Evolutionary conservation across 345 rosid species (phyloP).

Genomic region (Citrus unshiu): DNA sequence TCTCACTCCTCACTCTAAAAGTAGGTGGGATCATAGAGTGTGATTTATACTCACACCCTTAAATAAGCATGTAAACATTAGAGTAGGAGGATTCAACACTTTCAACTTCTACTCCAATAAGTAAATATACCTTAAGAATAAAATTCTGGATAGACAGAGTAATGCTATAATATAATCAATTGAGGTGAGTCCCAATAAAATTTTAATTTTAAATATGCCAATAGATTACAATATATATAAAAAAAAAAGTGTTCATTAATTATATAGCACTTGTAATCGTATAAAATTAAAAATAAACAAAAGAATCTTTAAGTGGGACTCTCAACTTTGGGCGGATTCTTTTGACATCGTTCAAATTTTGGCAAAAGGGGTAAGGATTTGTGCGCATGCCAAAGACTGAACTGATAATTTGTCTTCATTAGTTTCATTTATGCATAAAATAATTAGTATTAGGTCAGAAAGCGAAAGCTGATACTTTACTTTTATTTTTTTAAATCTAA

Average conservation of each 20-base stretch:
- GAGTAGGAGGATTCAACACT: accelerated
- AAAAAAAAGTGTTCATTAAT: no score
- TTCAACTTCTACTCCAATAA: accelerated
- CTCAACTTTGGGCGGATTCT: not conserved
- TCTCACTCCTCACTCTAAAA: no score
- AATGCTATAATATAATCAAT: no score
- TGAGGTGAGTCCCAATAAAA: no score
- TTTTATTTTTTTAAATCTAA: not conserved
- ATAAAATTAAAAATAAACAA: no score
- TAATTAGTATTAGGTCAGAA: not conserved
- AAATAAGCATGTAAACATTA: no score
- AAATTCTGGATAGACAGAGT: accelerated
- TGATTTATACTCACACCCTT: accelerated
- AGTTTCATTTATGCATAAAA: not conserved
- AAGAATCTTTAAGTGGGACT: not conserved
- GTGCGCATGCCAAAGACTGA: not conserved
- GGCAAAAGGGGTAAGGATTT: not conserved
- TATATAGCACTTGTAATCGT: not conserved
- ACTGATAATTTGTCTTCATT: not conserved
- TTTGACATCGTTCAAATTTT: not conserved
- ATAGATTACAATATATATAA: no score
- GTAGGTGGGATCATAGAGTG: accelerated
- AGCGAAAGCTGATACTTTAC: not conserved
- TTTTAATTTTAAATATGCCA: no score
- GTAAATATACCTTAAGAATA: no score